A percentile compares a stretch with the other conserved stretches of the same genome.
Conservation (phyloP, 345 rosid genomes). For the Camelina neglecta region DNA sequence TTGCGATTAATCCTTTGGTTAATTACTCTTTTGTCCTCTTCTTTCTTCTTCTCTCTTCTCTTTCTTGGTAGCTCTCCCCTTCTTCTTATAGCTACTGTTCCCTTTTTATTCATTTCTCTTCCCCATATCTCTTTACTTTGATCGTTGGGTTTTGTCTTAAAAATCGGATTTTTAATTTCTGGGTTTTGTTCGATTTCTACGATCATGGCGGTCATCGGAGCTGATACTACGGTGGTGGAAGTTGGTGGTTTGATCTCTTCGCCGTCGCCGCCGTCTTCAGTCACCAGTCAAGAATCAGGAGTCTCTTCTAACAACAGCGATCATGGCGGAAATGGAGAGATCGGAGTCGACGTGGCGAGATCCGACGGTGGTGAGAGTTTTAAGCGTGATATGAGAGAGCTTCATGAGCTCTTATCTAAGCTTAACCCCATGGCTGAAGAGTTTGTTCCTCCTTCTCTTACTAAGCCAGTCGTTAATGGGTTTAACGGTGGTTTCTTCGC, state of each 20-base stretch:
- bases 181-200: slow-evolving; percentile 8
- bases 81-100: slow-evolving; percentile 29
- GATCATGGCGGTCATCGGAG: slow-evolving; percentile 63
- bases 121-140: slow-evolving; percentile 26
- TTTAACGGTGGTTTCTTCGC: slow-evolving; percentile 51
- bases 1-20: neutral
- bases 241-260: slow-evolving; percentile 33
- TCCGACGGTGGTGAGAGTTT: slow-evolving; percentile 55
- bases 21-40: slow-evolving; percentile 39
- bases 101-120: slow-evolving; percentile 1
- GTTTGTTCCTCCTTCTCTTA: slow-evolving; percentile 83
- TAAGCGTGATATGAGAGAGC: slow-evolving; percentile 72
- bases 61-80: slow-evolving; percentile 25
- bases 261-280: slow-evolving; percentile 49
- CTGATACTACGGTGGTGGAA: slow-evolving; percentile 39
- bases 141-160: slow-evolving; percentile 27
- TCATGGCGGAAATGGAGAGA: slow-evolving; percentile 47
- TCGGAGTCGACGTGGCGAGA: slow-evolving; percentile 45
- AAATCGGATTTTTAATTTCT: slow-evolving; percentile 28
- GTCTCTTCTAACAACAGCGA: slow-evolving; percentile 44
- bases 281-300: slow-evolving; percentile 49
- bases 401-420: slow-evolving; percentile 87
- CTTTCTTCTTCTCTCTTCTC: slow-evolving; percentile 4
- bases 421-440: slow-evolving; percentile 94
- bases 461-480: slow-evolving; percentile 47